Evolutionary conservation across 169 alveolate genomes (phyloP), one percentile per base, ranked within the genome.

Genomic region (Cryptosporidium xiaoi): DNA sequence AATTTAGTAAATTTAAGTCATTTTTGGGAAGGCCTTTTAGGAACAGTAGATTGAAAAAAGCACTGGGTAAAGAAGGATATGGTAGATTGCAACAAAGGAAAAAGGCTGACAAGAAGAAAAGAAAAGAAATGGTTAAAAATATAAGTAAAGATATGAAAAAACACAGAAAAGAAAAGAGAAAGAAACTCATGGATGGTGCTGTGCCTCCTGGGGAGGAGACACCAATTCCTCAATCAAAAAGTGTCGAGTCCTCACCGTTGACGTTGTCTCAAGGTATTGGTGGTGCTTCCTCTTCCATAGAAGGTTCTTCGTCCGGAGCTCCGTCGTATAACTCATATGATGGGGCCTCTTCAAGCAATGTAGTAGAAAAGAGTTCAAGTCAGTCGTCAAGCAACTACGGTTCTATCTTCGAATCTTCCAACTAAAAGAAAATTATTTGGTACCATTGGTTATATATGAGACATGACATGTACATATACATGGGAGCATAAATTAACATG

Each of bases 31-130:
- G 18, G 48, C 87, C 87, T 24, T 56, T 77, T 40, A 77, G 87
- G 51, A 29, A 36, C 48, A 36, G 31, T 12, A 77, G n/a, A 29
- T 8, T 77, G n/a, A 77, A 77, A 71, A 77, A 77, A 16, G 64
- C 65, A 2, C 71, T 77, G 24, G 87, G 87, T n/a, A 60, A 56
- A 34, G 87, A 77, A 48, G 71, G 71, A 18, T 77, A 77, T 50
- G 58, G 64, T 55, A 36, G n/a, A 34, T 56, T 58, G 27, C 40
- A 77, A 44, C 69, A 77, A 24, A 77, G 64, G 60, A 77, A 77
- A 15, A 44, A 18, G 13, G 62, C 69, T 40, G 87, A 77, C 0
- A 40, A 34, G 3, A 77, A 77, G n/a, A 56, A 77, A 34, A 62
- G 69, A 20, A 77, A 77, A 16, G 77, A 58, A 62, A 12, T 77